phyloP scores from a whole-genome alignment of 75 land plant genomes.

The Isoetes taiwanensis region DNA sequence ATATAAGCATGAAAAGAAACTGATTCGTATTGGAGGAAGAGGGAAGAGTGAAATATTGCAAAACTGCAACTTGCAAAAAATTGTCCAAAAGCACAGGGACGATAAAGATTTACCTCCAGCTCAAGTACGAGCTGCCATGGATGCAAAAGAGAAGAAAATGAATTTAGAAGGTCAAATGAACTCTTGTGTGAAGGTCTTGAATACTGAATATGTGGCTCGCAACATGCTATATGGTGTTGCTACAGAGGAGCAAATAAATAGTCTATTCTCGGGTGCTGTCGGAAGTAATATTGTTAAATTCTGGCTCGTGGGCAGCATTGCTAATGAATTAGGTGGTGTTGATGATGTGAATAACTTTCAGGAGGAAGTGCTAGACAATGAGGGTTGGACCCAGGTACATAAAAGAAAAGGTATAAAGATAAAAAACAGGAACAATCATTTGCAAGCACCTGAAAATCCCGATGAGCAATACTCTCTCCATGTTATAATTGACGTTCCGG shows the following conservation, averaged over 20 bases:
- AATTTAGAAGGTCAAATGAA: not conserved
- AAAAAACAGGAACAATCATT: not conserved
- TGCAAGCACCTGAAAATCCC: not conserved
- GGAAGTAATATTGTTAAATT: not conserved
- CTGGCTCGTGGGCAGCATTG: too few species aligned
- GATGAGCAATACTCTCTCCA: not conserved
- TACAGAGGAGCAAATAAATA: slow-evolving; percentile 2
- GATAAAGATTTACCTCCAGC: not conserved
- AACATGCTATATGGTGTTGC: slow-evolving; percentile 3
- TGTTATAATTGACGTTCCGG: not conserved
- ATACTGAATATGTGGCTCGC: not conserved
- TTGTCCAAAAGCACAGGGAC: not conserved
- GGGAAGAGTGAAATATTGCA: not conserved
- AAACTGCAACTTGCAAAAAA: not conserved
- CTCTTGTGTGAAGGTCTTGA: not conserved
- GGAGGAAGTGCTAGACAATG: too few species aligned
- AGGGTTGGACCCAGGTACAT: not conserved
- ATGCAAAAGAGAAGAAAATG: not conserved
- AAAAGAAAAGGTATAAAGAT: not conserved
- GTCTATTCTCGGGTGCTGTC: not conserved
- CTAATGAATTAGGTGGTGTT: too few species aligned
- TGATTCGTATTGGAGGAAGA: slow-evolving; percentile 14
- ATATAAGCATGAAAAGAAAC: not conserved
- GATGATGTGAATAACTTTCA: not conserved
- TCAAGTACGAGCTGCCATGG: not conserved